Conservation (phyloP, 2,329 filamentous ascomycete genomes). For the Mycosphaerelloides madeirae region DNA sequence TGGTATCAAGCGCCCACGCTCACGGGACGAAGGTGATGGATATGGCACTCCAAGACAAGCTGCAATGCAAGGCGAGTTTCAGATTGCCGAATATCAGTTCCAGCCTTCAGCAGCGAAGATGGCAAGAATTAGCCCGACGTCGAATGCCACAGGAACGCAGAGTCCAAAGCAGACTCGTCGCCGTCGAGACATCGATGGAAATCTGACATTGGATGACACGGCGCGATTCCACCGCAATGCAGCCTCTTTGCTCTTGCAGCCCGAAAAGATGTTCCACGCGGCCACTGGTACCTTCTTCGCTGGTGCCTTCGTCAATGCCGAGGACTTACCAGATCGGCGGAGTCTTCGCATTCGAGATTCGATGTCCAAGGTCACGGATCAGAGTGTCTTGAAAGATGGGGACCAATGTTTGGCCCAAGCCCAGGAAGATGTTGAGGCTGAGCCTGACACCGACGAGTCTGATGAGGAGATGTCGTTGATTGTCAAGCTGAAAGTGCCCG, state of each 20-base stretch:
- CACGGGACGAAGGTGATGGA: neutral
- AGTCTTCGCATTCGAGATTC: too few relatives aligned
- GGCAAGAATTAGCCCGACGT: neutral
- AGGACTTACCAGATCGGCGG: neutral
- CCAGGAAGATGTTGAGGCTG: too few relatives aligned
- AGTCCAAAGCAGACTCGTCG: neutral
- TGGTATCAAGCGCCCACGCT: too few relatives aligned
- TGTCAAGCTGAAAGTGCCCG: conserved; percentile 3
- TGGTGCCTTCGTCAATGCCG: neutral
- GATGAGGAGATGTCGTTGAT: neutral
- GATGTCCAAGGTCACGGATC: too few relatives aligned
- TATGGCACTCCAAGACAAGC: neutral
- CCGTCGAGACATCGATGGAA: conserved; percentile 2
- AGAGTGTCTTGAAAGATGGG: too few relatives aligned
- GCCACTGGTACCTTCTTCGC: conserved; percentile 3
- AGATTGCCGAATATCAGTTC: neutral
- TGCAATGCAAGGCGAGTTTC: neutral
- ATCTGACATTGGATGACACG: conserved; percentile 4
- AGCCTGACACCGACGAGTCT: too few relatives aligned
- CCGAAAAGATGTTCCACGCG: neutral
- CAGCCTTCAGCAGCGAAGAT: neutral
- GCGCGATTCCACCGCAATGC: neutral
- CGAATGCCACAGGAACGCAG: neutral
- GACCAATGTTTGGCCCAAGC: too few relatives aligned
- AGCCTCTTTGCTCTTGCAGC: neutral